Base-by-base conservation (phyloP, 148 eudicot genomes). In the Agrostemma githago region DNA sequence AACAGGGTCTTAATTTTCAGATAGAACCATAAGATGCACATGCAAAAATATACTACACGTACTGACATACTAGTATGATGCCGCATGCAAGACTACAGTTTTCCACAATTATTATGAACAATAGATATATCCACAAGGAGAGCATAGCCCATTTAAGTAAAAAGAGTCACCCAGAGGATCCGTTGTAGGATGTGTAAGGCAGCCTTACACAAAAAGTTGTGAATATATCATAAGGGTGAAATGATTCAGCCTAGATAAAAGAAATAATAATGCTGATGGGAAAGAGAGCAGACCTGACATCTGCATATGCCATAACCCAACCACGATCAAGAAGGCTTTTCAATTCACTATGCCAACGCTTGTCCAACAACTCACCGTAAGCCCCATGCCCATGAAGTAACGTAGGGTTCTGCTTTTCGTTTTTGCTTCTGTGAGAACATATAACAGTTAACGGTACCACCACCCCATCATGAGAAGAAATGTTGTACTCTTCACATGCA, bases 281-380 rank as follows among this genome's bases (percentile, higher is more conserved):
- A 44, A n/a, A 46, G n/a, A 51, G 43, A 70, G 11, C 72, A 54
- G 5, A 80, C 78, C 98, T 87, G 75, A 94, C 98, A 86, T 94
- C 96, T 10, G 98, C 97, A 82, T 91, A 94, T 71, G 96, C 98
- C 80, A 94, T 79, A 80, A 94, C 82, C 98, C 98, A 94, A 65
- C 97, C 98, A 79, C 97, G 93, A 87, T 94, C 98, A 62, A 94
- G 96, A 83, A 94, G 92, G 84, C 96, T 94, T 84, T 89, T 94
- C 61, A 84, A 83, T 80, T 94, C 98, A 81, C 88, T 88, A 51
- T 89, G 87, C 98, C 98, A 94, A 56, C 98, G 83, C 82, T 94
- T 94, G 85, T 94, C 97, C 71, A 91, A 89, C 77, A 88, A 72
- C 83, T 94, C 98, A 2, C 98, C 93, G 81, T 91, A 94, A 83